Evolutionary conservation across 106 monocot species (phyloP).

Genomic region (Dendrobium catenatum): DNA sequence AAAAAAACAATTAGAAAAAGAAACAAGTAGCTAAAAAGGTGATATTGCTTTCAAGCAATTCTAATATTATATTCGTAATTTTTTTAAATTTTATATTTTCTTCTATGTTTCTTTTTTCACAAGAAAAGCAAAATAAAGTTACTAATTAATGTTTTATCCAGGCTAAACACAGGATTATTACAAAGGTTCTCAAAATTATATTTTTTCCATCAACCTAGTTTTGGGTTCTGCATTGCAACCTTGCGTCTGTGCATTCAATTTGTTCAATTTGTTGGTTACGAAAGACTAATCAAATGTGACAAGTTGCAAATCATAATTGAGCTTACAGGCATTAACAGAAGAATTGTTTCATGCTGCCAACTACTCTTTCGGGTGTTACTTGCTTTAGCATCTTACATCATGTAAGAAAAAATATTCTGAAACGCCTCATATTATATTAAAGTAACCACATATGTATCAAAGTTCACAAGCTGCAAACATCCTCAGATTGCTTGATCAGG

Average conservation of each 20-base stretch:
- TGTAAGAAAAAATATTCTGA: not conserved
- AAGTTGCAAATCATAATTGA: too few relatives aligned
- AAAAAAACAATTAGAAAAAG: not conserved
- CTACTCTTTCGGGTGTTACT: too few relatives aligned
- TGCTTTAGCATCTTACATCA: too few relatives aligned
- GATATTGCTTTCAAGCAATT: not conserved
- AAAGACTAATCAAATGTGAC: too few relatives aligned
- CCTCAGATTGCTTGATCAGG: not conserved
- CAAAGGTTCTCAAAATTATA: not conserved
- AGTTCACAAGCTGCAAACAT: not conserved
- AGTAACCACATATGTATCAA: not conserved
- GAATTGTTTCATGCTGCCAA: too few relatives aligned
- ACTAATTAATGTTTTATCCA: not conserved
- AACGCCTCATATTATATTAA: not conserved
- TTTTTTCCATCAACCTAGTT: not conserved
- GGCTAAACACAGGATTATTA: not conserved
- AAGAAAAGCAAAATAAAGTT: not conserved
- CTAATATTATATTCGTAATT: not conserved
- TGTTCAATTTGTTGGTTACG: too few relatives aligned
- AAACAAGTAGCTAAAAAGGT: not conserved
- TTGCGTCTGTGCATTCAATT: too few relatives aligned
- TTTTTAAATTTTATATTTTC: not conserved
- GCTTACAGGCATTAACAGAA: too few relatives aligned
- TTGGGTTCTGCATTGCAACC: too few relatives aligned
- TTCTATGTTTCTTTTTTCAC: not conserved